Percentiles rank a stretch among this genome's conserved stretches.
These are phyloP conservation scores for Tetraselmis chui DNA, from an alignment of 139 green algal species.

Conservation along the genomic window DNA sequence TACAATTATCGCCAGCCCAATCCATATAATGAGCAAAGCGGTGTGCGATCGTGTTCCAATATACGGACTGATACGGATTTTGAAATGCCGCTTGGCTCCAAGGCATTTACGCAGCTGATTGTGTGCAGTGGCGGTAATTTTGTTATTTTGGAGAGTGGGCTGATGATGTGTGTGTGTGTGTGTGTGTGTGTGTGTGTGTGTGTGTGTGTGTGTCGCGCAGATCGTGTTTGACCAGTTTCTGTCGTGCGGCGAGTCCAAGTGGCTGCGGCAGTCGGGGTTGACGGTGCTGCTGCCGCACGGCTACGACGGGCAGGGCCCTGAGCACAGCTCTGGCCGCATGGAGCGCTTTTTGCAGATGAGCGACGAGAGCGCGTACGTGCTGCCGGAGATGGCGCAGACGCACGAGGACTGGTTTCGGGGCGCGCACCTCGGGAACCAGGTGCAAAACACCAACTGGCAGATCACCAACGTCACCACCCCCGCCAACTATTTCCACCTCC, in stretches of 20 bases:
- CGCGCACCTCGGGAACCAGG: constrained; percentile 75
- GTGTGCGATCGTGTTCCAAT: no score
- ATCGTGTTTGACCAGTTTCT: constrained; percentile 97
- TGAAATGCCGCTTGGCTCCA: no score
- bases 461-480: constrained; percentile 93
- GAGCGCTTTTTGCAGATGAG: constrained; percentile 65
- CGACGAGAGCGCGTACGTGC: constrained; percentile 85
- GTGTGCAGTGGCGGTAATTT: no score
- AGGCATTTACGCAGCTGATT: no score
- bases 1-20: no score
- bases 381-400: constrained; percentile 68
- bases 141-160: no score
- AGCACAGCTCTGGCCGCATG: constrained; percentile 38
- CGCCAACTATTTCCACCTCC: constrained; percentile 97
- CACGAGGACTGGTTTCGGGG: constrained; percentile 67
- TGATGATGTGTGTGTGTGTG: background rate
- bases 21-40: no score
- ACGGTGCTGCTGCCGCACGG: constrained; percentile 90
- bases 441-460: constrained; percentile 90
- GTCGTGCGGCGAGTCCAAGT: constrained; percentile 89
- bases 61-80: no score
- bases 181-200: background rate
- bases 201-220: constrained; percentile 51
- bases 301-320: constrained; percentile 82
- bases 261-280: constrained; percentile 79